Percentiles rank a stretch among this genome's conserved stretches.
Conservation (phyloP, 495 filamentous ascomycete genomes). For the Bryoglossum gracile region DNA sequence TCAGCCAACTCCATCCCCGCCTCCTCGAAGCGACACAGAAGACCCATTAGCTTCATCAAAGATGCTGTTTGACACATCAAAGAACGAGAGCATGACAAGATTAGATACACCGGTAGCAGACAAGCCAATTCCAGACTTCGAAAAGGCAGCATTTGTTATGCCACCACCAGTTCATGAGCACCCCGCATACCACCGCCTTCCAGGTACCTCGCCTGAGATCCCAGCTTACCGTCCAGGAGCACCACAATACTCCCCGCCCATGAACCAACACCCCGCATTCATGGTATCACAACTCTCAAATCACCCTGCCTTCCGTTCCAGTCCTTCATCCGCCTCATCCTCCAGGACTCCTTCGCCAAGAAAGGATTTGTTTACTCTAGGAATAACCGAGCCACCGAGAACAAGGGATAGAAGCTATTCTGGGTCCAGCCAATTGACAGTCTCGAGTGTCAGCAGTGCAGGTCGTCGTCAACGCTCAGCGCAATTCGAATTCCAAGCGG, state of each 20-base stretch:
- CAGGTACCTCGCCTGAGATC: conserved; percentile 4
- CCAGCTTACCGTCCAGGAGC: conserved; percentile 1
- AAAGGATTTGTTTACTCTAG: background rate
- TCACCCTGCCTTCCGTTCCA: conserved; percentile 13
- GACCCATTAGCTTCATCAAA: too few species aligned
- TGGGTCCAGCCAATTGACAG: background rate
- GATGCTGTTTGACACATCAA: too few species aligned
- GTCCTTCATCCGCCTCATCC: background rate
- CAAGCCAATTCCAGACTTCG: conserved; percentile 9
- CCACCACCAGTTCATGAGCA: conserved; percentile 16
- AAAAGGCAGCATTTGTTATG: conserved; percentile 4
- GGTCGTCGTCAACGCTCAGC: too few species aligned
- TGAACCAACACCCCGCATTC: conserved; percentile 13
- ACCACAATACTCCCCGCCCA: conserved; percentile 1
- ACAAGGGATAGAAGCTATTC: background rate
- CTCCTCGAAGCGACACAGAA: background rate
- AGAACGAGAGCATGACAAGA: background rate
- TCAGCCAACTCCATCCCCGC: background rate
- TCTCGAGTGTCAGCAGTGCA: background rate
- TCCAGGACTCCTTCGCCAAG: background rate
- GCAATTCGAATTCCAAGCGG: background rate
- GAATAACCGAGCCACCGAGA: too few species aligned
- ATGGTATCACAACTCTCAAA: conserved; percentile 7
- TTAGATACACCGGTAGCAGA: background rate
- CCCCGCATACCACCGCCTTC: conserved; percentile 11